A percentile compares a stretch with the other conserved stretches of the same genome.
Conservation (phyloP, 192 early-diverging fungal species). For the Coemansia pectinata region DNA sequence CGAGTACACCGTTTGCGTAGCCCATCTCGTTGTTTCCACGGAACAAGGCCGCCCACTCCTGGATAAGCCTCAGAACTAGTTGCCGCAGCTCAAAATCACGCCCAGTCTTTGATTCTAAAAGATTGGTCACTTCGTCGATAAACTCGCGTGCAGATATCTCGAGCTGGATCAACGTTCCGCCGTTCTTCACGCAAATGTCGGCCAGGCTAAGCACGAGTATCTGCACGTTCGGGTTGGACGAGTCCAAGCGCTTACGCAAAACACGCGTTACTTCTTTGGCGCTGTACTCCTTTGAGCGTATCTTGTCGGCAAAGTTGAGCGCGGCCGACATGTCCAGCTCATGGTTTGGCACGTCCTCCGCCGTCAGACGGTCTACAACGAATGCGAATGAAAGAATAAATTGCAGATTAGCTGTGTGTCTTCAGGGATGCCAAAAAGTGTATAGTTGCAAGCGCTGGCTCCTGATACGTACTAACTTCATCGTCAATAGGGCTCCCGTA, state of each 20-base stretch:
- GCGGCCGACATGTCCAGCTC: constrained; percentile 79
- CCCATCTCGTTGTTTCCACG: constrained; percentile 75
- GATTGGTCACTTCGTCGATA: constrained; percentile 74
- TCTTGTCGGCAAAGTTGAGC: constrained; percentile 91
- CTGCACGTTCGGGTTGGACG: constrained; percentile 94
- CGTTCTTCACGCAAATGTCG: constrained; percentile 96
- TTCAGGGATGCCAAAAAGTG: background rate
- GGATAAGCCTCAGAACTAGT: constrained; percentile 75
- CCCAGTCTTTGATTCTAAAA: constrained; percentile 58
- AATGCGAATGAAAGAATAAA: background rate
- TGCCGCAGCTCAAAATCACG: constrained; percentile 74
- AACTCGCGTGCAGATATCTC: constrained; percentile 90
- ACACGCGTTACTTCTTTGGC: constrained; percentile 73
- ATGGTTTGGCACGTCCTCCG: constrained; percentile 85
- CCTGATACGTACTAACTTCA: constrained; percentile 48
- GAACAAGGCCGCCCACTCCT: constrained; percentile 88
- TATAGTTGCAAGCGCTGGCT: background rate
- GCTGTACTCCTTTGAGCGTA: constrained; percentile 80
- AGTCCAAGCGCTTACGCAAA: constrained; percentile 79
- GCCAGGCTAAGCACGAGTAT: constrained; percentile 83
- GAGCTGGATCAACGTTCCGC: constrained; percentile 79
- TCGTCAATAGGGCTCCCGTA: constrained; percentile 55
- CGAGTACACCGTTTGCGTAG: constrained; percentile 80
- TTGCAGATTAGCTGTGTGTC: background rate
- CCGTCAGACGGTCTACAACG: constrained; percentile 76